phyloP scores from a whole-genome alignment of 306 rosid genomes.

The Biancaea sappan region DNA sequence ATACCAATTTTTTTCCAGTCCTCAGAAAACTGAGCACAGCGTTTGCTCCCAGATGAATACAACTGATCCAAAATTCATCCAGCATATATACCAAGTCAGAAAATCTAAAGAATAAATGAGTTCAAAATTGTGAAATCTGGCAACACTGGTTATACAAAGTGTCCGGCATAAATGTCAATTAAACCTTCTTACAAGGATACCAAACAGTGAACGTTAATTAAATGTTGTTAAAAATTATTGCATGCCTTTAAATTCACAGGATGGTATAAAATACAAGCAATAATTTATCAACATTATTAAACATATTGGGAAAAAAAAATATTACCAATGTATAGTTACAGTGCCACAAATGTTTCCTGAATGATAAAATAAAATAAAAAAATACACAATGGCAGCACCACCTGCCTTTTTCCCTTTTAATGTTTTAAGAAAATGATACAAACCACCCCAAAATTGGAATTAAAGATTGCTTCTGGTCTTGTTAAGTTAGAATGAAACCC shows the following conservation, averaged over 20 bases:
- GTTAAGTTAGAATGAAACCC: background rate
- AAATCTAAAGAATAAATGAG: background rate
- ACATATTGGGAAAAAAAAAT: conserved; percentile 19
- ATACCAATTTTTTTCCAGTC: conserved; percentile 79
- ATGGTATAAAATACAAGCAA: conserved; percentile 6
- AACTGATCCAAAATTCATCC: conserved; percentile 55
- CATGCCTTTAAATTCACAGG: conserved; percentile 21
- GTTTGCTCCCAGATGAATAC: conserved; percentile 79
- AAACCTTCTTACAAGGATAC: conserved; percentile 22
- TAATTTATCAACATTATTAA: background rate
- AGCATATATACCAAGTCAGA: conserved; percentile 22
- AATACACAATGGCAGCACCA: background rate
- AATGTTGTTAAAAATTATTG: background rate
- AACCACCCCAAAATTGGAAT: conserved; percentile 2
- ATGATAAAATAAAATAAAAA: background rate
- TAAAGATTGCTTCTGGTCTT: background rate
- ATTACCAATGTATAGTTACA: conserved; percentile 22
- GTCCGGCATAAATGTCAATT: conserved; percentile 10
- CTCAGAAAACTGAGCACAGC: conserved; percentile 62
- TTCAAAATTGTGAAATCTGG: background rate
- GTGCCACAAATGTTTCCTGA: background rate
- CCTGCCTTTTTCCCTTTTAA: background rate
- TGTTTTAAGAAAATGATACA: conserved; percentile 10
- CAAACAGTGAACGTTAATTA: background rate
- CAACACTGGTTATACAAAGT: conserved; percentile 11